These are phyloP conservation scores for Zelopaecilomyces penicillatus DNA, from an alignment of 2,329 filamentous ascomycete species.

Conservation along the genomic window DNA sequence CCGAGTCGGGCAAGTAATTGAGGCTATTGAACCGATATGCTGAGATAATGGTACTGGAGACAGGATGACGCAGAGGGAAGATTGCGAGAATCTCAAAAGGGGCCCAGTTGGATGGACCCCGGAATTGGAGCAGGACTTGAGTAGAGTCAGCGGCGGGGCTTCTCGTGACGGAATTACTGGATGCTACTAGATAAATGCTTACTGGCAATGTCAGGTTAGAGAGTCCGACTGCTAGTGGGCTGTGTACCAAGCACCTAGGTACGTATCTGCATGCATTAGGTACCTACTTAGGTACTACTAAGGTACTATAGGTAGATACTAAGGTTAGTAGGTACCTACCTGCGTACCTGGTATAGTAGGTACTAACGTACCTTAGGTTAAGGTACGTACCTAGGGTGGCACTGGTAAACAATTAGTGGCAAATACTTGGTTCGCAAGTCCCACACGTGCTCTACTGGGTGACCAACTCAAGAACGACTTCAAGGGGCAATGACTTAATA, in stretches of 20 bases:
- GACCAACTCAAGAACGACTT: not conserved
- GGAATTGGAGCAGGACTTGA: constrained; percentile 22
- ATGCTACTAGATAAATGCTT: too few species aligned
- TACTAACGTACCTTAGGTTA: too few species aligned
- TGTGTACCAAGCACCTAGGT: too few species aligned
- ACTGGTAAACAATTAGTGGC: not conserved
- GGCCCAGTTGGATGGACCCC: constrained; percentile 28
- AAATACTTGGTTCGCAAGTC: not conserved
- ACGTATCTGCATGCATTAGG: too few species aligned
- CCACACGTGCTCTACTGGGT: not conserved
- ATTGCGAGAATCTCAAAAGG: constrained; percentile 17
- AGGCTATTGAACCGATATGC: not conserved
- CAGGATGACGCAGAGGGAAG: constrained; percentile 2
- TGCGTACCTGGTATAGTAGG: too few species aligned
- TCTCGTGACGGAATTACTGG: constrained; percentile 22
- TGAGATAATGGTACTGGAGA: not conserved
- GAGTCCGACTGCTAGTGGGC: too few species aligned
- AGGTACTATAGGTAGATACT: too few species aligned
- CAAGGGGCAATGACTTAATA: too few species aligned
- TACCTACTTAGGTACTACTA: too few species aligned
- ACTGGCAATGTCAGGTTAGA: too few species aligned
- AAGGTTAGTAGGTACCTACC: too few species aligned
- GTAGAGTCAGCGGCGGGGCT: constrained; percentile 29
- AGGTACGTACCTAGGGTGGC: too few species aligned
- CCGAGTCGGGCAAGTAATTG: not conserved